phyloP scores from a whole-genome alignment of 345 rosid genomes.

The Citrus maxima region DNA sequence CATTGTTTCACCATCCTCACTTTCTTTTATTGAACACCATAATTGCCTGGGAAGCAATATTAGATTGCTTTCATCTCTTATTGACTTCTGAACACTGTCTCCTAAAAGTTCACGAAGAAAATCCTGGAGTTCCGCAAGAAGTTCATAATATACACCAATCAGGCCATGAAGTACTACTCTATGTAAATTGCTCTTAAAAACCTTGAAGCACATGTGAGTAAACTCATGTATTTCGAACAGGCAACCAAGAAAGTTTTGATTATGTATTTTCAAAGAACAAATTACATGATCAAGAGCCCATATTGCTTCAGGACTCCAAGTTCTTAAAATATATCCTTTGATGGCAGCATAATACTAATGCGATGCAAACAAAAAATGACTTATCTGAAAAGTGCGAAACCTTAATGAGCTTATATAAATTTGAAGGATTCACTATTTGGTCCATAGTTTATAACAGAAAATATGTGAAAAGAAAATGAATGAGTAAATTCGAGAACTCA shows the following conservation, averaged over 20 bases:
- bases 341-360: background rate
- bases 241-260: background rate
- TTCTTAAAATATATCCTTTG: background rate
- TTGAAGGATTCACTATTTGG: background rate
- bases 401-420: background rate
- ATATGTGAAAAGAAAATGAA: background rate
- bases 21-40: conserved; percentile 64
- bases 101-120: conserved; percentile 44
- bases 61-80: conserved; percentile 50
- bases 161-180: background rate
- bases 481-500: conserved; percentile 27
- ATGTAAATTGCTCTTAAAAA: background rate
- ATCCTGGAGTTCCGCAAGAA: conserved; percentile 28
- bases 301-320: background rate
- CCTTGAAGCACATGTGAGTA: background rate
- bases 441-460: background rate
- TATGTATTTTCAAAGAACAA: background rate
- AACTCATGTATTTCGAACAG: background rate
- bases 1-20: conserved; percentile 35
- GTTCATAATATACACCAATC: background rate
- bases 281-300: background rate
- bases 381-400: background rate
- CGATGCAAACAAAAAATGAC: background rate
- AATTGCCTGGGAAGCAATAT: conserved; percentile 71
- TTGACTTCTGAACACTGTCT: conserved; percentile 32